phyloP scores from a whole-genome alignment of 306 rosid species.

The Castanopsis chinensis region DNA sequence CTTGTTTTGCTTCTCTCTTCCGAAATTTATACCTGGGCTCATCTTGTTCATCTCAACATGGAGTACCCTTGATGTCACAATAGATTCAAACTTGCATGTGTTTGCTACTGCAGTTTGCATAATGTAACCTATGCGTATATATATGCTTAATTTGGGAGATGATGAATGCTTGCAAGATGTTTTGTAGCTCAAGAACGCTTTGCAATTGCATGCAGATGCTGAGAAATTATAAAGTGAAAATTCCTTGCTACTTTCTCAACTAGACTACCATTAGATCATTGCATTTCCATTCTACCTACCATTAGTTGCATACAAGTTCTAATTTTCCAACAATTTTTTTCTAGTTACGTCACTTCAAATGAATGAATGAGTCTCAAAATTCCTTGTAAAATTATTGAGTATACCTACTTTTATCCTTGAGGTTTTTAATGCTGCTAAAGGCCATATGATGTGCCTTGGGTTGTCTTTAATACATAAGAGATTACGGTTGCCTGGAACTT shows the following conservation, averaged over 20 bases:
- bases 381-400: neutral
- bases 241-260: neutral
- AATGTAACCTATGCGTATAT: neutral
- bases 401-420: neutral
- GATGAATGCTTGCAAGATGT: neutral
- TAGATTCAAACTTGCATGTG: too few relatives aligned
- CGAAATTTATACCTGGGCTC: too few relatives aligned
- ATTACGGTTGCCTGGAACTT: neutral
- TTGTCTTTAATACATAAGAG: neutral
- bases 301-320: neutral
- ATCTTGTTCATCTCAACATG: too few relatives aligned
- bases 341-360: neutral
- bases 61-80: too few relatives aligned
- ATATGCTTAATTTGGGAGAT: neutral
- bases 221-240: neutral
- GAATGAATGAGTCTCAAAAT: neutral
- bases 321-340: neutral
- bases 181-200: neutral
- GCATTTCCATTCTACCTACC: neutral
- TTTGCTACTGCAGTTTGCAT: neutral
- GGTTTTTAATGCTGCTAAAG: neutral
- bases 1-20: too few relatives aligned
- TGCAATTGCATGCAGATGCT: neutral
- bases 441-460: neutral
- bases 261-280: too few relatives aligned